Percentiles rank a stretch among this genome's conserved stretches.
These are phyloP conservation scores for Tardiomyces depauwii DNA, from an alignment of 1,139 yeast genomes.

Conservation along the genomic window DNA sequence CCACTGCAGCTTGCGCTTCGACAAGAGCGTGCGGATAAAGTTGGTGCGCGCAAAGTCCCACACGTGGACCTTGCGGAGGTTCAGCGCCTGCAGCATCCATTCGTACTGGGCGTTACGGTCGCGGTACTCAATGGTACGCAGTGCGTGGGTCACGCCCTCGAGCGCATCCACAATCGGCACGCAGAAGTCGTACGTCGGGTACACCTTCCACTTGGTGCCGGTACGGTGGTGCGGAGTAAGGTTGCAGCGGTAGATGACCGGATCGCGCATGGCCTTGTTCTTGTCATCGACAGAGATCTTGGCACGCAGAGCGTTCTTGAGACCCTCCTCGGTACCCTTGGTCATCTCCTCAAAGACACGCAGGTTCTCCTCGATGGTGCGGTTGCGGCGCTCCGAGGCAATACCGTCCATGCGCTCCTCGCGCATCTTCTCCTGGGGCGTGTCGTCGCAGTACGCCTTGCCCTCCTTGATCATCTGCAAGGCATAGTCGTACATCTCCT, in stretches of 20 bases:
- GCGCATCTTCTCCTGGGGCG: constrained; percentile 89
- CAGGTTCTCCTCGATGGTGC: constrained; percentile 84
- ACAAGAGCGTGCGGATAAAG: constrained; percentile 84
- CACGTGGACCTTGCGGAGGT: constrained; percentile 80
- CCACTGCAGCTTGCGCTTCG: constrained; percentile 98
- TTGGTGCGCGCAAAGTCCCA: constrained; percentile 98
- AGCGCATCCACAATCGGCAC: constrained; percentile 89
- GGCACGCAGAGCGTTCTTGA: constrained; percentile 86
- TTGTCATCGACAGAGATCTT: constrained; percentile 82
- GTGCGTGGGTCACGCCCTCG: constrained; percentile 95
- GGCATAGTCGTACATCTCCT: constrained; percentile 78
- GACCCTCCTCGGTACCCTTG: constrained; percentile 83
- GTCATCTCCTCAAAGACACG: constrained; percentile 82
- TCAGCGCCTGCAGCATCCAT: constrained; percentile 78
- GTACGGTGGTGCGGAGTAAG: constrained; percentile 96
- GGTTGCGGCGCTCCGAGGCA: constrained; percentile 79
- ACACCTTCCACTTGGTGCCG: constrained; percentile 82
- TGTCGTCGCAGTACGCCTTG: constrained; percentile 93
- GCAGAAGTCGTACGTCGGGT: constrained; percentile 98
- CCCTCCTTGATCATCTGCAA: constrained; percentile 83
- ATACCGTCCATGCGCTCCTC: constrained; percentile 97
- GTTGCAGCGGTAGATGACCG: constrained; percentile 93
- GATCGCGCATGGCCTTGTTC: constrained; percentile 93
- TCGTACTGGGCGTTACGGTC: constrained; percentile 97
- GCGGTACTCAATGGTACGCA: constrained; percentile 95